These are phyloP conservation scores for Macrophomina tecta DNA, from an alignment of 2,329 filamentous ascomycete genomes.

Conservation along the genomic window DNA sequence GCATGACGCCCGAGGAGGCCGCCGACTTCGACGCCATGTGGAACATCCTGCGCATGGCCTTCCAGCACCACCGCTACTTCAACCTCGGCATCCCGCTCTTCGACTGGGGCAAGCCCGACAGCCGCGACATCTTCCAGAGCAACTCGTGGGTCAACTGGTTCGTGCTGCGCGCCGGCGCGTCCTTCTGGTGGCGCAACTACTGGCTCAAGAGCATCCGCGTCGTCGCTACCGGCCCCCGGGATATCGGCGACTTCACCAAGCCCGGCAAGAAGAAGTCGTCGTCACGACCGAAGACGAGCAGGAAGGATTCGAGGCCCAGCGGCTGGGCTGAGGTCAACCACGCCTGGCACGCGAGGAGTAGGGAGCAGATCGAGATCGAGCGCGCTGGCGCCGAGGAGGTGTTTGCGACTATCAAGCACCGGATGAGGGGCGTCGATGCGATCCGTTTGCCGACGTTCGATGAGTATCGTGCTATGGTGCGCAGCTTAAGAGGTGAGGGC, in stretches of 20 bases:
- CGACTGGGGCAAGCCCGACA: conserved; percentile 28
- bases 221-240: background rate
- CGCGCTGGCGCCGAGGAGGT: conserved; percentile 25
- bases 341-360: background rate
- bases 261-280: conserved; percentile 4
- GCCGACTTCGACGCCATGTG: conserved; percentile 42
- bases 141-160: conserved; percentile 43
- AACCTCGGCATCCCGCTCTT: conserved; percentile 39
- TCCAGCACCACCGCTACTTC: conserved; percentile 36
- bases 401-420: conserved; percentile 16
- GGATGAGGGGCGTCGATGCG: conserved; percentile 18
- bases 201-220: conserved; percentile 30
- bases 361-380: conserved; percentile 27
- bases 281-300: background rate
- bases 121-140: conserved; percentile 31
- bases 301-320: conserved; percentile 1
- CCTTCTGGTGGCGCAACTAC: conserved; percentile 43
- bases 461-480: conserved; percentile 27
- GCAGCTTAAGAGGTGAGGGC: conserved; percentile 23
- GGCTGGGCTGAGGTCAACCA: conserved; percentile 24
- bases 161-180: conserved; percentile 39
- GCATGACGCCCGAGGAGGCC: conserved; percentile 32
- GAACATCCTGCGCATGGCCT: conserved; percentile 38
- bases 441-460: conserved; percentile 19
- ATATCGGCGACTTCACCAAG: conserved; percentile 9